phyloP scores from a whole-genome alignment of 768 basidiomycete genomes.

The Tulasnella calospora region DNA sequence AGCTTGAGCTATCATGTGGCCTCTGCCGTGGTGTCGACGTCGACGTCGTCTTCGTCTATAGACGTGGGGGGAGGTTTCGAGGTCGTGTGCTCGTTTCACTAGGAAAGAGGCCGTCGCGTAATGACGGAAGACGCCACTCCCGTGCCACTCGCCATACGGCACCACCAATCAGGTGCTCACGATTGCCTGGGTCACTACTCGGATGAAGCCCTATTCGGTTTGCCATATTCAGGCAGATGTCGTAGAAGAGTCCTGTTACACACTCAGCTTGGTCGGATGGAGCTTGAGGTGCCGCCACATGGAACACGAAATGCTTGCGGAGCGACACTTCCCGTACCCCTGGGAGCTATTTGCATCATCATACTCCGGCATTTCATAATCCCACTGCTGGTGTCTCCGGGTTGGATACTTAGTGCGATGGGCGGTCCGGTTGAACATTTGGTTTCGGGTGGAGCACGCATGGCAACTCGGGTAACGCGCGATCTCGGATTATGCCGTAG shows the following conservation, averaged over 20 bases:
- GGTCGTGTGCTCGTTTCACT: conserved; percentile 3
- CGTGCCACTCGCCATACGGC: background rate
- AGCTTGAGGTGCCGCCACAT: background rate
- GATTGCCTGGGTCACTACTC: background rate
- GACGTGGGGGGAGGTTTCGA: background rate
- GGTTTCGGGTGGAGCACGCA: background rate
- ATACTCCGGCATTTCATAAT: background rate
- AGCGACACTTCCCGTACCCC: background rate
- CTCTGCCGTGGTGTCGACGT: background rate
- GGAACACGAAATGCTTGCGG: background rate
- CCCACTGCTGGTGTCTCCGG: background rate
- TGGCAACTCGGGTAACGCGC: background rate
- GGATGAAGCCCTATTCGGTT: background rate
- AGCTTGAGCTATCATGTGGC: background rate
- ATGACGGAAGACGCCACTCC: background rate
- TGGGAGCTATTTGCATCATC: background rate
- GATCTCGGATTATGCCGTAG: background rate
- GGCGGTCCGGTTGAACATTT: background rate
- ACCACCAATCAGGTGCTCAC: background rate
- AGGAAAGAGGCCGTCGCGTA: background rate
- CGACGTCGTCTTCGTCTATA: background rate
- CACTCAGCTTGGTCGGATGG: conserved; percentile 1
- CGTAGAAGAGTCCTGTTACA: background rate
- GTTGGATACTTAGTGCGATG: background rate
- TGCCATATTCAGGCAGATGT: background rate